phyloP scores from a whole-genome alignment of 208 protist genomes.

The Angomonas ambiguus region DNA sequence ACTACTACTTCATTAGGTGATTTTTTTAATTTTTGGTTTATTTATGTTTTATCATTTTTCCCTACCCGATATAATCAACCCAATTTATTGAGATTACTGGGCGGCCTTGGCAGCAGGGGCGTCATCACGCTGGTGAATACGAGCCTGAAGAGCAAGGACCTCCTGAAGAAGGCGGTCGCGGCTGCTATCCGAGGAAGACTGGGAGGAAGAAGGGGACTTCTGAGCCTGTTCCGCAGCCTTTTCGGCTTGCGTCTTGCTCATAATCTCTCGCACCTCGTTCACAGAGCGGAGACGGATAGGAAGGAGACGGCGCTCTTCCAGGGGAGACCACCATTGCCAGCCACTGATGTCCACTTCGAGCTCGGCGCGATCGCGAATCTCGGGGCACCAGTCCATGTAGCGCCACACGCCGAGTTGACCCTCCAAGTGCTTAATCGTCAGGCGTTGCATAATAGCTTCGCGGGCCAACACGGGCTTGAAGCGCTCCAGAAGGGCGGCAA shows the following conservation, averaged over 20 bases:
- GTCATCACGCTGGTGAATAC: constrained; percentile 84
- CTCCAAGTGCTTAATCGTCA: constrained; percentile 91
- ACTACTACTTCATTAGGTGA: constrained; percentile 3
- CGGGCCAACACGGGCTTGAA: constrained; percentile 92
- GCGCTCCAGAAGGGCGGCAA: constrained; percentile 84
- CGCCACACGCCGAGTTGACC: constrained; percentile 90
- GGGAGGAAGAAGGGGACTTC: constrained; percentile 31
- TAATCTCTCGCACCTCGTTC: constrained; percentile 89
- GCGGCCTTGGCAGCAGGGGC: constrained; percentile 39
- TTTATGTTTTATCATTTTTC: constrained; percentile 13
- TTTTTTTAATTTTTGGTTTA: constrained; percentile 5
- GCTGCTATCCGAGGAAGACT: constrained; percentile 54
- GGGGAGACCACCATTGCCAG: constrained; percentile 85
- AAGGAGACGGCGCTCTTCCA: constrained; percentile 82
- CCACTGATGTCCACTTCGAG: constrained; percentile 83
- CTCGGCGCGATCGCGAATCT: constrained; percentile 89
- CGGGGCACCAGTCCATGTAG: constrained; percentile 93
- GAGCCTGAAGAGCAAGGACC: constrained; percentile 84
- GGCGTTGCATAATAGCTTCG: constrained; percentile 90
- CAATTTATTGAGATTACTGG: constrained; percentile 59
- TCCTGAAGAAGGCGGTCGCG: constrained; percentile 88
- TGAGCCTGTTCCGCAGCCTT: constrained; percentile 60
- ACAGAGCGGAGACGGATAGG: constrained; percentile 82
- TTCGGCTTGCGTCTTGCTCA: constrained; percentile 75
- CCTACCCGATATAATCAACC: neutral